Conservation (phyloP, 2,329 filamentous ascomycete genomes). For the Aspergillus pseudonomiae region DNA sequence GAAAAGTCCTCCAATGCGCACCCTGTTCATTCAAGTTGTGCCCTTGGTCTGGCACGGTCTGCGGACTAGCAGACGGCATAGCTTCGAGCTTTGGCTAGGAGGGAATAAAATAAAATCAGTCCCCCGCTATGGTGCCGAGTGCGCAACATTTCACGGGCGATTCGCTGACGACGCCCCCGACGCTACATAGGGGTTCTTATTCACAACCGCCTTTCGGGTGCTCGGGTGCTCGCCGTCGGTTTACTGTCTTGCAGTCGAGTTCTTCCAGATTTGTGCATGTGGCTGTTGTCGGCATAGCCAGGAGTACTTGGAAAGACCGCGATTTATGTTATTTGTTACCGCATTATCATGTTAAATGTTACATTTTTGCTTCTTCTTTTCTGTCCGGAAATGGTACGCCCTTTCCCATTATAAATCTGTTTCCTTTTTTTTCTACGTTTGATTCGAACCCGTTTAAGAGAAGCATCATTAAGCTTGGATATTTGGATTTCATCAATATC, state of each 20-base stretch:
- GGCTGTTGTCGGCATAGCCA: constrained; percentile 34
- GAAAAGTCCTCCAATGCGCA: background rate
- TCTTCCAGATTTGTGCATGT: constrained; percentile 17
- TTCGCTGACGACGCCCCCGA: background rate
- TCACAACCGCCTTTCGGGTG: constrained; percentile 7
- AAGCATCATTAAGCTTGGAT: constrained; percentile 28
- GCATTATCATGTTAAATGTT: constrained; percentile 14
- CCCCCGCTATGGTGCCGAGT: constrained; percentile 11
- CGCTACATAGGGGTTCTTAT: background rate
- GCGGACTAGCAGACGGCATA: background rate
- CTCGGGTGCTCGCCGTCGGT: constrained; percentile 10
- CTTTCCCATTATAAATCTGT: constrained; percentile 14
- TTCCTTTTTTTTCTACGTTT: constrained; percentile 12
- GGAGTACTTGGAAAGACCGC: constrained; percentile 37
- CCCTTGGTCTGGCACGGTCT: background rate
- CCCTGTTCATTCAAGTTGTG: background rate
- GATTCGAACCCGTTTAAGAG: constrained; percentile 9
- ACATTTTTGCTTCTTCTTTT: constrained; percentile 17
- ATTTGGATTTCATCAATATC: constrained; percentile 7
- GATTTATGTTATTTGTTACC: constrained; percentile 22
- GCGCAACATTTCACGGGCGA: background rate
- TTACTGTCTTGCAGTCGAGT: constrained; percentile 14
- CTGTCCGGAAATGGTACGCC: constrained; percentile 16
- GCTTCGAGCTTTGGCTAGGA: background rate
- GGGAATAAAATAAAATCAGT: background rate